Base-by-base conservation (phyloP, 192 early-diverging fungal genomes). In the Oehlia diaphana region DNA sequence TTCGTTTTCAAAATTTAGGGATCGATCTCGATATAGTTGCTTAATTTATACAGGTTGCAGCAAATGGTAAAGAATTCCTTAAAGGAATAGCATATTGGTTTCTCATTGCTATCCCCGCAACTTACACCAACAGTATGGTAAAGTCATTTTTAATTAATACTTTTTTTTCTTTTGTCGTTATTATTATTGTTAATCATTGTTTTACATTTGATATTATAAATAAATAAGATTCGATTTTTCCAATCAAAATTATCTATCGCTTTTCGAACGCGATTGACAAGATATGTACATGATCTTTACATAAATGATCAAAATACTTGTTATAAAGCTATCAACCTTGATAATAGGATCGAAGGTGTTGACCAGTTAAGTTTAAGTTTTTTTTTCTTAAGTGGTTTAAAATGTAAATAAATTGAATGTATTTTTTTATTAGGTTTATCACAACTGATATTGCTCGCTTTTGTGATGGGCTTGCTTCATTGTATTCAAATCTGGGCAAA, bases 41-140 rank as follows among this genome's bases (percentile, higher is more conserved):
- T 21, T 68, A 61, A 62, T 64, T 9, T 63, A 28, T 6, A 53
- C 74, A 93, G 92, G 89, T 94, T 66, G 89, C 91, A 39, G 95
- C 92, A 19, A 92, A 98, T 83, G 91, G 91, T 4, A 90, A 90
- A 79, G 89, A 88, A 67, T 97, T 97, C 79, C 82, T 94, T 53
- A 85, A 89, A 4, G 93, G 93, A 39, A 81, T 97, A 26, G 87
- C 88, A 21, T 95, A 94, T 73, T 99, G 96, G 95, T 96, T 99
- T 82, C 90, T 92, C 26, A 95, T 99, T 81, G 95, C 97, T 16
- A 85, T 99, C 8, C 97, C 97, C 23, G 96, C 97, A 8, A 97
- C 96, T 9, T 99, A 97, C 83, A 99, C 97, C 58, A 98, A 98
- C 85, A 95, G 93, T 85, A 98, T 98, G 97, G 95, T 94, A 85